Evolutionary conservation across 768 basidiomycete genomes (phyloP).

Genomic region (Tubosaeta brunneosetosa): DNA sequence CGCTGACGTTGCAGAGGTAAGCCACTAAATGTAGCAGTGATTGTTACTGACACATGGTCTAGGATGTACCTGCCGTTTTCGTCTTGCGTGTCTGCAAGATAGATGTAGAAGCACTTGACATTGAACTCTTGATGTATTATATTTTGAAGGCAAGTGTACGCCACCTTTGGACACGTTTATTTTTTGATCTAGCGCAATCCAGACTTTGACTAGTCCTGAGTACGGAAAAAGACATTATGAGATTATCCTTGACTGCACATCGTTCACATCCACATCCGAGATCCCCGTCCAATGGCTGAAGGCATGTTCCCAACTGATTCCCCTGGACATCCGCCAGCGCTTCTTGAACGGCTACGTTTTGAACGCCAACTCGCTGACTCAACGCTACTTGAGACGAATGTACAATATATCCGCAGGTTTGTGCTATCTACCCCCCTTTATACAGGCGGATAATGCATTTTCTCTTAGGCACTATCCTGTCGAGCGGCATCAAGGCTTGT

Average conservation of each 20-base stretch:
- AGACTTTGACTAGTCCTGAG: slow-evolving; percentile 50
- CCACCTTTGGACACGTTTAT: neutral
- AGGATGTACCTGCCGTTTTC: slow-evolving; percentile 50
- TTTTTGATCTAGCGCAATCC: slow-evolving; percentile 1
- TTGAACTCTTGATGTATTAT: slow-evolving; percentile 73
- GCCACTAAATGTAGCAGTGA: slow-evolving; percentile 5
- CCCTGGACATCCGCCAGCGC: slow-evolving; percentile 61
- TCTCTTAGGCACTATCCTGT: slow-evolving; percentile 46
- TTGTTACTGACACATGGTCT: slow-evolving; percentile 2
- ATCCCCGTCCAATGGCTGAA: slow-evolving; percentile 80
- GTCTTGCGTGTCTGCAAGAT: slow-evolving; percentile 63
- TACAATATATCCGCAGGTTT: slow-evolving; percentile 62
- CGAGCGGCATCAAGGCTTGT: slow-evolving; percentile 51
- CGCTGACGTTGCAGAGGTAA: slow-evolving; percentile 43
- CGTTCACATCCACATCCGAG: slow-evolving; percentile 69
- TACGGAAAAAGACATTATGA: slow-evolving; percentile 56
- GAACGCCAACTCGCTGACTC: slow-evolving; percentile 66
- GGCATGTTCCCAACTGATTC: slow-evolving; percentile 70
- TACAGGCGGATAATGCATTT: neutral
- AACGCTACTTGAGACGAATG: slow-evolving; percentile 70
- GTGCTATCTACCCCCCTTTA: slow-evolving; percentile 6
- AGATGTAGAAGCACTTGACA: slow-evolving; percentile 74
- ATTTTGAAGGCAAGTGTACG: slow-evolving; percentile 58
- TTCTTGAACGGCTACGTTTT: slow-evolving; percentile 61
- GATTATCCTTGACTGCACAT: slow-evolving; percentile 78